Evolutionary conservation across 192 early-diverging fungal genomes (phyloP), one percentile per base, ranked within the genome.

Genomic region (Coemansia sp.): DNA sequence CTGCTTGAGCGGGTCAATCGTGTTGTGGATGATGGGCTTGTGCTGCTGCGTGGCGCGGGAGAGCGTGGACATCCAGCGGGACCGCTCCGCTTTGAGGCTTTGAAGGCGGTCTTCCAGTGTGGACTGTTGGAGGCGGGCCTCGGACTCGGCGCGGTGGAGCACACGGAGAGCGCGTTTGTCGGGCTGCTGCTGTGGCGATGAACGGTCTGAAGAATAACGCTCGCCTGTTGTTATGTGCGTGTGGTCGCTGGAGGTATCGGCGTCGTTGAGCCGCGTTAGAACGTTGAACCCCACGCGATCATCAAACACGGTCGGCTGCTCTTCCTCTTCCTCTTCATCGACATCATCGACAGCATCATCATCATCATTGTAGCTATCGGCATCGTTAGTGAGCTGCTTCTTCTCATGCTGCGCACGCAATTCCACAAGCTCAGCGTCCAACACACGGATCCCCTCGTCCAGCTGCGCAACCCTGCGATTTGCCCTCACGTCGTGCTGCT

Each of bases 111-210:
- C 63, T 21, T 58, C 67, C n/a, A 64, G 47, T 4, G 29, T 29
- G 27, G 59, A 47, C 24, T 50, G 71, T 18, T 43, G 33, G 11
- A 40, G 27, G 23, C 59, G 60, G 29, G 52, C 63, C 18, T 50
- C 47, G 3, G n/a, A 10, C 45, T 68, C 66, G 18, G 48, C 40
- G 2, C n/a, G 18, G 10, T 49, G 58, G 54, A 68, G 55, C 32
- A 16, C n/a, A n/a, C n/a, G n/a, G n/a, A n/a, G n/a, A n/a, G n/a
- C n/a, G n/a, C n/a, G n/a, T n/a, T n/a, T n/a, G n/a, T n/a, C n/a
- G n/a, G n/a, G n/a, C n/a, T n/a, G n/a, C n/a, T n/a, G n/a, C n/a
- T n/a, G n/a, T n/a, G n/a, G n/a, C n/a, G n/a, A n/a, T n/a, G n/a
- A n/a, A n/a, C n/a, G n/a, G n/a, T n/a, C n/a, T n/a, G n/a, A n/a